Conservation (phyloP, 164 flowering plant species). For the Amborella trichopoda region DNA sequence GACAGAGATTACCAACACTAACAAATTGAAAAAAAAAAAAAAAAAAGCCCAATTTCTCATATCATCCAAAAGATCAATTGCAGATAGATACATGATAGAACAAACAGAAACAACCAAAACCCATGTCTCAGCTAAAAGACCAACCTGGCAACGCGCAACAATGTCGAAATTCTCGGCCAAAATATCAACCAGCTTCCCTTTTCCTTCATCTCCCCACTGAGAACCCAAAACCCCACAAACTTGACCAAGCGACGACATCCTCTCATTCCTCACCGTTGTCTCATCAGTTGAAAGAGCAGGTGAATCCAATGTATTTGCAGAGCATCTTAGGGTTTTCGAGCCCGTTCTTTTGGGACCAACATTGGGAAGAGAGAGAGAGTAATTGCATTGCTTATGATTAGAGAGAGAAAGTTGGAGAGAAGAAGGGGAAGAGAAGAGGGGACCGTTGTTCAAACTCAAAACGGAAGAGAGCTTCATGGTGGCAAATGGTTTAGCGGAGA, state of each 20-base stretch:
- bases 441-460: no score
- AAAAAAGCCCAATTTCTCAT: neutral
- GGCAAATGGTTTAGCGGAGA: no score
- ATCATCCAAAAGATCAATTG: neutral
- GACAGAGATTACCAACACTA: neutral
- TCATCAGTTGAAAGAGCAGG: slow-evolving; percentile 20
- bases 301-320: slow-evolving; percentile 16
- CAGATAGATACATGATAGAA: neutral
- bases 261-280: slow-evolving; percentile 14
- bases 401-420: no score
- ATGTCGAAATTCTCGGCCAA: slow-evolving; percentile 72
- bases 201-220: slow-evolving; percentile 98
- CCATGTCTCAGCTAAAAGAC: no score
- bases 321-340: slow-evolving; percentile 11
- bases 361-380: no score
- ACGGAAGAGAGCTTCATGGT: no score
- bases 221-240: slow-evolving; percentile 84
- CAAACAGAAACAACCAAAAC: no score
- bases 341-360: neutral
- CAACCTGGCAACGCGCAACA: slow-evolving; percentile 99
- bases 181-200: slow-evolving; percentile 92
- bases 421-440: no score
- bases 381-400: no score
- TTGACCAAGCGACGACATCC: slow-evolving; percentile 62
- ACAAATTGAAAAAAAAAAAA: neutral